These are phyloP conservation scores for Tremellales sp. DNA, from an alignment of 1,284 basidiomycete genomes.

Conservation along the genomic window DNA sequence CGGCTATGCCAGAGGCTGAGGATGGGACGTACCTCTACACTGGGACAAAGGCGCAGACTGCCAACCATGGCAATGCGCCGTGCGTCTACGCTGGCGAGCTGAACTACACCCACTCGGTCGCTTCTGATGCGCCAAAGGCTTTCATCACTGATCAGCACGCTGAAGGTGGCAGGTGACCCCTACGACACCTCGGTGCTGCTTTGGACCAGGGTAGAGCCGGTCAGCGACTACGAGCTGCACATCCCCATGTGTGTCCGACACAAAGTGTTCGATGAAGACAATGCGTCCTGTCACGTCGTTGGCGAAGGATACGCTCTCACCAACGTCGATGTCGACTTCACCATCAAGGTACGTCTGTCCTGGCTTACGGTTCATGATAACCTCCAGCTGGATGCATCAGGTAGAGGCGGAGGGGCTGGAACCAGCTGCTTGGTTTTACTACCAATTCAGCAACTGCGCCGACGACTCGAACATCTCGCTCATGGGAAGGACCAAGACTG, in stretches of 20 bases:
- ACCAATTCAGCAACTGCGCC: conserved; percentile 22
- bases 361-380: background rate
- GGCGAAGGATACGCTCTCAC: conserved; percentile 4
- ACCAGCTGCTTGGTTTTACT: conserved; percentile 16
- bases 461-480: conserved; percentile 12
- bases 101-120: conserved; percentile 17
- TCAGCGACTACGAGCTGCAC: conserved; percentile 51
- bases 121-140: conserved; percentile 17
- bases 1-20: conserved; percentile 8
- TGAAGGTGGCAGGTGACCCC: conserved; percentile 55
- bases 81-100: conserved; percentile 23
- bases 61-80: conserved; percentile 19
- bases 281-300: conserved; percentile 16
- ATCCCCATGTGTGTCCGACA: conserved; percentile 61
- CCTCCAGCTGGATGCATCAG: conserved; percentile 7
- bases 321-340: conserved; percentile 55
- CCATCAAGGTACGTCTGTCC: conserved; percentile 53
- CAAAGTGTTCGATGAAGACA: conserved; percentile 44
- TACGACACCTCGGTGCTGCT: conserved; percentile 52
- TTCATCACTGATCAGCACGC: background rate
- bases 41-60: conserved; percentile 13
- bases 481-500: conserved; percentile 15
- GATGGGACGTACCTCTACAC: no score
- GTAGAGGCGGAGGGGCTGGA: conserved; percentile 22
- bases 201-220: conserved; percentile 18